phyloP scores from a whole-genome alignment of 371 early-diverging fungal genomes.

The Lichtheimia ramosa region DNA sequence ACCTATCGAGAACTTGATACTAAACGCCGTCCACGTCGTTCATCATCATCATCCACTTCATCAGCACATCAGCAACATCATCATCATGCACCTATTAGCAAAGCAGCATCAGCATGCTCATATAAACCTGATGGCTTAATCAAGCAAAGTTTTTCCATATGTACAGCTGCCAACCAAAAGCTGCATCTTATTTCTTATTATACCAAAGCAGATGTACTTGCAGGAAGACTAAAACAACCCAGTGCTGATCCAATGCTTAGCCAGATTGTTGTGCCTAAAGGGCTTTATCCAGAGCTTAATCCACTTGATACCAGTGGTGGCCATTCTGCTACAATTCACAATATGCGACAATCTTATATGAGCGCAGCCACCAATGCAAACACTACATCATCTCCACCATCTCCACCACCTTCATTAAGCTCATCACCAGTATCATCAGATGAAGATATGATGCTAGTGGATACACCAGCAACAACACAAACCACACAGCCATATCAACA shows the following conservation, averaged over 20 bases:
- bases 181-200: slow-evolving; percentile 89
- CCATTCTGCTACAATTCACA: slow-evolving; percentile 38
- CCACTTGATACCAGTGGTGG: slow-evolving; percentile 47
- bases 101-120: slow-evolving; percentile 42
- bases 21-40: slow-evolving; percentile 42
- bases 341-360: slow-evolving; percentile 20
- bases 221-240: slow-evolving; percentile 53
- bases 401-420: slow-evolving; percentile 25
- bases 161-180: slow-evolving; percentile 75
- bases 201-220: slow-evolving; percentile 67
- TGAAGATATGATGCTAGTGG: slow-evolving; percentile 23
- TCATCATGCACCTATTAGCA: slow-evolving; percentile 15
- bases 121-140: slow-evolving; percentile 59
- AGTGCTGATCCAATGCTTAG: slow-evolving; percentile 47
- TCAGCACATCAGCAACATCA: neutral
- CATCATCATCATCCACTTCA: slow-evolving; percentile 20
- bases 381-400: neutral
- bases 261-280: slow-evolving; percentile 57
- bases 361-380: no score
- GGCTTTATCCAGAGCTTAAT: slow-evolving; percentile 62
- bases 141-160: slow-evolving; percentile 63
- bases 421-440: slow-evolving; percentile 32
- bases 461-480: slow-evolving; percentile 8
- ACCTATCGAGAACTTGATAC: slow-evolving; percentile 75
- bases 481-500: slow-evolving; percentile 7